Evolutionary conservation across 768 basidiomycete species (phyloP).

Genomic region (Scleroderma bovista): DNA sequence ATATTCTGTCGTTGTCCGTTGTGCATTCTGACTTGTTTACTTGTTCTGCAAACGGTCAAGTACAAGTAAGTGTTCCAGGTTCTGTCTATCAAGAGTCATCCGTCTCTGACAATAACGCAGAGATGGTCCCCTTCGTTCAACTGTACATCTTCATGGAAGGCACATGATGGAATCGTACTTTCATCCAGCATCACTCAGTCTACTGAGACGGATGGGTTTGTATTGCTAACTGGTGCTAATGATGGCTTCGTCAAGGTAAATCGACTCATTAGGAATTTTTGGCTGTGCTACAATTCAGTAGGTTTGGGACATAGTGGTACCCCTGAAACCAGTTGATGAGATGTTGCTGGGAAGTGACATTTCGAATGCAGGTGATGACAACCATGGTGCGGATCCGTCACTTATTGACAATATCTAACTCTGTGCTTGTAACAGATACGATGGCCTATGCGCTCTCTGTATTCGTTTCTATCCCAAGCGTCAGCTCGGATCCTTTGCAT

Average conservation of each 20-base stretch:
- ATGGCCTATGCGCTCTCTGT: slow-evolving; percentile 77
- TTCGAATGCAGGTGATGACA: slow-evolving; percentile 9
- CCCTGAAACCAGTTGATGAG: neutral
- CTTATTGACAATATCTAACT: slow-evolving; percentile 2
- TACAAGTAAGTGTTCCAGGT: slow-evolving; percentile 55
- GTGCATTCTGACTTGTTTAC: slow-evolving; percentile 62
- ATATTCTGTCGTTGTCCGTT: slow-evolving; percentile 77
- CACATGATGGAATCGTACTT: slow-evolving; percentile 76
- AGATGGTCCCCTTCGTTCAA: slow-evolving; percentile 84
- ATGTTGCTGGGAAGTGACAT: neutral
- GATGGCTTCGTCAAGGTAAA: slow-evolving; percentile 80
- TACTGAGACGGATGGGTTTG: slow-evolving; percentile 15
- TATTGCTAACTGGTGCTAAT: slow-evolving; percentile 75
- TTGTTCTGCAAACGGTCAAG: slow-evolving; percentile 58
- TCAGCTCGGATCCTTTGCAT: slow-evolving; percentile 62
- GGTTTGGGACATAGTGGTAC: slow-evolving; percentile 52
- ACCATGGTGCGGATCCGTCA: slow-evolving; percentile 15
- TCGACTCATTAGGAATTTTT: neutral
- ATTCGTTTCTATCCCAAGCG: slow-evolving; percentile 83
- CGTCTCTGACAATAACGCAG: slow-evolving; percentile 29
- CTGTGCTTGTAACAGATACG: slow-evolving; percentile 41
- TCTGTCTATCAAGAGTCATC: neutral
- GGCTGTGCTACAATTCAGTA: slow-evolving; percentile 14
- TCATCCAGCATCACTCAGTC: slow-evolving; percentile 61
- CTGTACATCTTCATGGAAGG: slow-evolving; percentile 77